These are phyloP conservation scores for Diaporthe citri DNA, from an alignment of 2,329 filamentous ascomycete genomes.

Conservation along the genomic window DNA sequence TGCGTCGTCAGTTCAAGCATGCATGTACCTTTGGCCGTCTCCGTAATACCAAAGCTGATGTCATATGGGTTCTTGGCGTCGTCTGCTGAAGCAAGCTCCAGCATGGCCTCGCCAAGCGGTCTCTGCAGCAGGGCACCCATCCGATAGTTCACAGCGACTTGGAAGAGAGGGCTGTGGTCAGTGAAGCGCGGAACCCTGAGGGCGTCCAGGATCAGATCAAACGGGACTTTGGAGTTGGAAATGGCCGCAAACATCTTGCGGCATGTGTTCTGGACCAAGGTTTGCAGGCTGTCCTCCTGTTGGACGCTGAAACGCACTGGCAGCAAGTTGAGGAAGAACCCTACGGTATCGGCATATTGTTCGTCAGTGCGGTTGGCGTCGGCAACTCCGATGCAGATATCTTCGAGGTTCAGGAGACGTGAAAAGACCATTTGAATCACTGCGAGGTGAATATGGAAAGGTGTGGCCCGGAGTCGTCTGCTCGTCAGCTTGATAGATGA, in stretches of 20 bases:
- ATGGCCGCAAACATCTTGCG: too few species aligned
- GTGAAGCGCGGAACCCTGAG: too few species aligned
- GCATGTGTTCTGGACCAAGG: too few species aligned
- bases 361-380: slow-evolving; percentile 58
- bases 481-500: not conserved
- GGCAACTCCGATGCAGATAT: slow-evolving; percentile 61
- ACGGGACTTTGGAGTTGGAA: too few species aligned
- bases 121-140: too few species aligned
- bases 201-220: too few species aligned
- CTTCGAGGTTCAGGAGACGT: slow-evolving; percentile 45
- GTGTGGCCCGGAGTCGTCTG: not conserved
- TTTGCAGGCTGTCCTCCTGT: slow-evolving; percentile 34
- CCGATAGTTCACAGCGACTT: too few species aligned
- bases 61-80: too few species aligned
- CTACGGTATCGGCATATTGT: slow-evolving; percentile 52
- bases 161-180: too few species aligned
- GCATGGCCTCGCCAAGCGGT: too few species aligned
- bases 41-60: too few species aligned
- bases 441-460: slow-evolving; percentile 62
- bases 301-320: slow-evolving; percentile 54
- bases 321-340: slow-evolving; percentile 62
- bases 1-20: slow-evolving; percentile 3
- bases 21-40: not conserved
- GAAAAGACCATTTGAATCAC: slow-evolving; percentile 53
- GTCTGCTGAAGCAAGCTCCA: too few species aligned